Evolutionary conservation across 805 yeast genomes (phyloP), one percentile per base, ranked within the genome.

Genomic region (Zygosaccharomyces pseudorouxii): DNA sequence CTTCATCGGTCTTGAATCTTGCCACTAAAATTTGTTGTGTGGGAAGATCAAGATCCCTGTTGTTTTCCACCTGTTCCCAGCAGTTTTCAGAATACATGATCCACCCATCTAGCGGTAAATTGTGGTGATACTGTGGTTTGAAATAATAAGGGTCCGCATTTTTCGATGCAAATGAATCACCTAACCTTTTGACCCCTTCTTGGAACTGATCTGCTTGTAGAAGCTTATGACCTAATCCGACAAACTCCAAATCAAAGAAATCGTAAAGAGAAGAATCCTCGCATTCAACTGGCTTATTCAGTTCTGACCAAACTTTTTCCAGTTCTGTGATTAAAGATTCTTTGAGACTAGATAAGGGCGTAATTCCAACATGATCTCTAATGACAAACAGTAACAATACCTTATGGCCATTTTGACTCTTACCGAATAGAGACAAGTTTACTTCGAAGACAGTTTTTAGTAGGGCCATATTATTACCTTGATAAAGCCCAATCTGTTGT

Each of bases 381-480:
- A 93, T 85, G 25, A 93, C 98, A 71, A 93, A 90, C 53, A 93
- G 70, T 35, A 88, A 63, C 38, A 87, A 71, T 37, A 86, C 83
- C 59, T 84, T 82, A 56, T 81, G 84, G 31, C 68, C 63, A 41
- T 65, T 72, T 35, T 71, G 74, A 38, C 78, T 74, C 46, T 79
- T 73, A 42, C 90, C 92, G 67, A 93, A 93, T 31, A 93, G 72
- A 2, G 93, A 79, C 55, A 93, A 71, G 65, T 93, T 92, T 28
- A 93, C 99, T 63, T 93, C 99, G 69, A 93, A 89, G 3, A 93
- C 99, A 0, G 99, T 93, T 63, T 90, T 90, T 56, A 93, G 74
- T 39, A 93, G 71, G 1, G 93, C 98, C 96, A 93, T 86, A 62
- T 93, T 93, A 20, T 97, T 97, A 45, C 99, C 99, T 66, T 92